These are phyloP conservation scores for Wickerhamomyces sp. DNA, from an alignment of 1,139 yeast species.

Conservation along the genomic window DNA sequence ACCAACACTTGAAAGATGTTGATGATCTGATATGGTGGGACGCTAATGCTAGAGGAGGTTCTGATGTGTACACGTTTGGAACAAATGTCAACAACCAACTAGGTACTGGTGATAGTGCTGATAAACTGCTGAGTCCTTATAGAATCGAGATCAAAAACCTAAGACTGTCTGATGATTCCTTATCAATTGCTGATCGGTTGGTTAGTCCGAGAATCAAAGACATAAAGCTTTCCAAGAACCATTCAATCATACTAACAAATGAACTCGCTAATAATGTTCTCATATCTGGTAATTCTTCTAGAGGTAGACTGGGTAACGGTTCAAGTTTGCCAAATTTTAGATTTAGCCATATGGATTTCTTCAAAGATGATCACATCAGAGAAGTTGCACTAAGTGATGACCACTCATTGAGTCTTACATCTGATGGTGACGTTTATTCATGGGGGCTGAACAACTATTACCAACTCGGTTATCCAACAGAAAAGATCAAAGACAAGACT, in stretches of 20 bases:
- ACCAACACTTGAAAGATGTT: neutral
- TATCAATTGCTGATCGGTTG: constrained; percentile 25
- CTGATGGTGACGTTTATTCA: constrained; percentile 49
- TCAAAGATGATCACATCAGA: constrained; percentile 31
- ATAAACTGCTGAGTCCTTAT: constrained; percentile 34
- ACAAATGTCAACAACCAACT: constrained; percentile 60
- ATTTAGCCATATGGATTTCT: constrained; percentile 34
- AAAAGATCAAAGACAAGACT: constrained; percentile 26
- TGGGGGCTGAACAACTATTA: constrained; percentile 75
- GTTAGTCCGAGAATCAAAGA: constrained; percentile 37
- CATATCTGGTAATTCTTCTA: constrained; percentile 63
- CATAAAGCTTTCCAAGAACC: constrained; percentile 52
- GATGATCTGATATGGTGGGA: constrained; percentile 22
- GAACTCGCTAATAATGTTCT: constrained; percentile 42
- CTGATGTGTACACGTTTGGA: constrained; percentile 61
- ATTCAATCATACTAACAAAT: constrained; percentile 54
- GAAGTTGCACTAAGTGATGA: constrained; percentile 55
- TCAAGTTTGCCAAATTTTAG: constrained; percentile 33
- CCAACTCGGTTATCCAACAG: constrained; percentile 59
- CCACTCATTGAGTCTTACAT: constrained; percentile 57
- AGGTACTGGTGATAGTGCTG: constrained; percentile 66
- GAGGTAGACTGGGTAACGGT: constrained; percentile 68
- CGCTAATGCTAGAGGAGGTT: constrained; percentile 42
- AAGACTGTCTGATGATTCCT: constrained; percentile 25
- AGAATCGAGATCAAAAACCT: constrained; percentile 28